Evolutionary conservation across 2,329 filamentous ascomycete species (phyloP).

Genomic region (Fusarium burgessii): DNA sequence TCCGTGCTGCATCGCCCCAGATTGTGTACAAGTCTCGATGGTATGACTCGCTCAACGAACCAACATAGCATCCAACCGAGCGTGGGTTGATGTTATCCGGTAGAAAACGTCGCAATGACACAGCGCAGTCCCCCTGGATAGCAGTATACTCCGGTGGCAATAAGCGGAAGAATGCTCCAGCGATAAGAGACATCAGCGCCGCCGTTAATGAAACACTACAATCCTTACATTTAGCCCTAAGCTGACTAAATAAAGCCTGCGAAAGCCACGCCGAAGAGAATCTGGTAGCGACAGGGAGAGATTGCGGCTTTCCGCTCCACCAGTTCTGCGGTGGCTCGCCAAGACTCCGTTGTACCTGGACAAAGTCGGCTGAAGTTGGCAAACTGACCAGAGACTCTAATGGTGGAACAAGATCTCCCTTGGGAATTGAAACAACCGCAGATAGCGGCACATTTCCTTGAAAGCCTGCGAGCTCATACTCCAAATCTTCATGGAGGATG

Average conservation of each 20-base stretch:
- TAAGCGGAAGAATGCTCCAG: not conserved
- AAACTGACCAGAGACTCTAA: not conserved
- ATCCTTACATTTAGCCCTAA: not conserved
- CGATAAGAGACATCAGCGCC: not conserved
- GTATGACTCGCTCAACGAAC: not conserved
- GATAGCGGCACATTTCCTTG: not conserved
- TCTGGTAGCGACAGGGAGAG: not conserved
- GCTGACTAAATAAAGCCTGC: not conserved
- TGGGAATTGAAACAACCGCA: not conserved
- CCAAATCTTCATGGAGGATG: not conserved
- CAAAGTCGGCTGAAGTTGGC: not conserved
- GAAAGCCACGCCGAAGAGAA: not conserved
- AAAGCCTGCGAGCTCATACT: not conserved
- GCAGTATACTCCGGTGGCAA: slow-evolving; percentile 5
- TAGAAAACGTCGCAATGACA: slow-evolving; percentile 5
- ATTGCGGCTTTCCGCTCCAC: not conserved
- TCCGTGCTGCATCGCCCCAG: not conserved
- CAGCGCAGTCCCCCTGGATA: slow-evolving; percentile 22
- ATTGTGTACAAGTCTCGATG: not conserved
- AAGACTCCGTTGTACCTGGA: not conserved
- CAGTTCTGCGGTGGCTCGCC: not conserved
- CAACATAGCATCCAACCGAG: not conserved
- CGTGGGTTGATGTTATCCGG: not conserved
- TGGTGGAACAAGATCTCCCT: not conserved
- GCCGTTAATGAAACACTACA: not conserved